Percentiles rank a stretch among this genome's conserved stretches.
phyloP scores from a whole-genome alignment of 345 rosid genomes.

The Citrus cavaleriei region DNA sequence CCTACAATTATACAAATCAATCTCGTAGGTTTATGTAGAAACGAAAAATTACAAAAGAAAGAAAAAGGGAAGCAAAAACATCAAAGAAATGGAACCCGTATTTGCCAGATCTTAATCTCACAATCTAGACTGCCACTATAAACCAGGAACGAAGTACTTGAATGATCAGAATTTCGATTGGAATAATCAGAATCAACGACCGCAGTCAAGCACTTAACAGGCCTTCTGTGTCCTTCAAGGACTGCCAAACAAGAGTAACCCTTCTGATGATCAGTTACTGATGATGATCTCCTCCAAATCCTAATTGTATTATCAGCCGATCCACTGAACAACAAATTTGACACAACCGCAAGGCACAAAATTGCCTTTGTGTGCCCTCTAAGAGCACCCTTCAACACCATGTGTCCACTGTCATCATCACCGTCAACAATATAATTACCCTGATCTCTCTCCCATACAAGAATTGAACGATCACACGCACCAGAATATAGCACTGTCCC shows the following conservation, averaged over 20 bases:
- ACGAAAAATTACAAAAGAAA: not conserved
- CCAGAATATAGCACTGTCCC: constrained; percentile 71
- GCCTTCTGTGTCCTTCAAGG: constrained; percentile 53
- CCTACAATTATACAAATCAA: not conserved
- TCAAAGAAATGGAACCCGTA: constrained; percentile 19
- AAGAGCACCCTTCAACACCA: constrained; percentile 62
- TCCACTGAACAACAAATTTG: constrained; percentile 61
- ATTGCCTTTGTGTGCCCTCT: constrained; percentile 70
- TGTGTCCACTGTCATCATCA: constrained; percentile 24
- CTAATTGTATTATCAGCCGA: constrained; percentile 65
- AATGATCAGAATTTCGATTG: constrained; percentile 12
- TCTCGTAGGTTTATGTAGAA: not conserved
- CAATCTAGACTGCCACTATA: constrained; percentile 73
- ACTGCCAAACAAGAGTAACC: constrained; percentile 51
- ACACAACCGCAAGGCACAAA: constrained; percentile 51
- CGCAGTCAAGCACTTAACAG: constrained; percentile 65
- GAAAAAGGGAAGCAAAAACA: not conserved
- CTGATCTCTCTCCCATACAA: constrained; percentile 59
- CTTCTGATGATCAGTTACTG: constrained; percentile 19
- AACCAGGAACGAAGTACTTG: constrained; percentile 32
- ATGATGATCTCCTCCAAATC: constrained; percentile 48
- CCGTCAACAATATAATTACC: not conserved
- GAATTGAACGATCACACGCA: constrained; percentile 68
- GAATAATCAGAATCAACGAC: constrained; percentile 10
- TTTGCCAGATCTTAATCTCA: constrained; percentile 51